Base-by-base conservation (phyloP, 2,329 filamentous ascomycete species). In the Hypoxylon sp. region DNA sequence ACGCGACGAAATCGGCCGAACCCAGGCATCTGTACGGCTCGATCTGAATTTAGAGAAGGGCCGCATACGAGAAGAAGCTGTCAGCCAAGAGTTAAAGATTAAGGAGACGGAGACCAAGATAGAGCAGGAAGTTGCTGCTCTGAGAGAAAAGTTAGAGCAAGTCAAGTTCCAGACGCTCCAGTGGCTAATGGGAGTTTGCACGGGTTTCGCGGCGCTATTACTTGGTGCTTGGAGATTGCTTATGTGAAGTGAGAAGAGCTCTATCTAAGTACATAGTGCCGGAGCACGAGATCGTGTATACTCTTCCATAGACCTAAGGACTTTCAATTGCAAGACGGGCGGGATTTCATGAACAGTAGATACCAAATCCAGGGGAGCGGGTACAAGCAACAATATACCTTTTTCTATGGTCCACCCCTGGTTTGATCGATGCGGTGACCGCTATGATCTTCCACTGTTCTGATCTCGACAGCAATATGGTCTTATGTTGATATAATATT, bases 61-160 rank as follows among this genome's bases (percentile, higher is more conserved):
- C 13, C 88, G 96, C 70, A 99, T 98, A 74, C 86, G 96, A 69
- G 96, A 99, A 82, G 96, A 99, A 85, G 94, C 95, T 17, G 97
- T 97, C 73, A 92, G 92, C 64, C 96, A 98, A 83, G 96, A 99
- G 81, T 89, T 99, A 82, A 97, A 97, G 85, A 94, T 99, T 77
- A 98, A 97, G 85, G 96, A 99, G 87, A 98, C 96, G 11, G 96
- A 99, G 84, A 97, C 95, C 64, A 91, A 97, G 82, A 98, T 99
- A 77, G 96, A 99, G 85, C 95, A 98, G 83, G 96, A 98, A 85
- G 94, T 96, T 60, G 95, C 95, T 44, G 92, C 92, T 33, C 81
- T 99, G 78, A 86, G 94, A 73, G 96, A 98, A 85, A 91, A 97
- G 82, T 86, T 99, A 53, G 96, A 99, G 83, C 92, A 94, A 73